phyloP scores from a whole-genome alignment of 2,329 filamentous ascomycete species.

The Ilyonectria robusta region DNA sequence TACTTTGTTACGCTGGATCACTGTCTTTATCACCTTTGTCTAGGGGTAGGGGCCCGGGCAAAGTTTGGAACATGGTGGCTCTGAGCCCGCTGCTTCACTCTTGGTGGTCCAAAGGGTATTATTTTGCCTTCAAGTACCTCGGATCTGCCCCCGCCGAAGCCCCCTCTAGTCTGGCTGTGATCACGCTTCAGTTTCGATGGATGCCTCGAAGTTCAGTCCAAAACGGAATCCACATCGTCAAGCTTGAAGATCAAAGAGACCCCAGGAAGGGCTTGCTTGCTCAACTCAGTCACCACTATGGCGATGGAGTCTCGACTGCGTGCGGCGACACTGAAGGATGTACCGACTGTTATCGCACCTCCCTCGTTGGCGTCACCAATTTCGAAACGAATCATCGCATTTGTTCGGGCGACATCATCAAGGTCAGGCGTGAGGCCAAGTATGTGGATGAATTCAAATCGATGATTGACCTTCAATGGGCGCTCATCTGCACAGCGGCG shows the following conservation, averaged over 20 bases:
- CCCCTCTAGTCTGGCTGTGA: background rate
- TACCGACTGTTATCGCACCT: background rate
- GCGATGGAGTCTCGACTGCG: background rate
- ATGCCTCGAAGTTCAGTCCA: background rate
- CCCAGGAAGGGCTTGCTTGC: background rate
- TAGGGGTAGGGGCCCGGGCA: background rate
- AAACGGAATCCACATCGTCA: background rate
- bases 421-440: background rate
- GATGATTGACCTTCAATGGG: background rate
- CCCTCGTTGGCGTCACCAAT: background rate
- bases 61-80: background rate
- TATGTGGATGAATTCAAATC: background rate
- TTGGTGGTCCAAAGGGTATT: slow-evolving; percentile 1
- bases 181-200: background rate
- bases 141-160: background rate
- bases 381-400: background rate
- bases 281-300: background rate
- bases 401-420: background rate
- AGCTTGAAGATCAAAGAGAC: background rate
- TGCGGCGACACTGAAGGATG: background rate
- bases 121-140: background rate
- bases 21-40: too few relatives aligned
- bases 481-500: background rate
- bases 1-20: too few relatives aligned
- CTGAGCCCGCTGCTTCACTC: background rate